Conservation (phyloP, 2,329 filamentous ascomycete genomes). For the Onygenales sp. region DNA sequence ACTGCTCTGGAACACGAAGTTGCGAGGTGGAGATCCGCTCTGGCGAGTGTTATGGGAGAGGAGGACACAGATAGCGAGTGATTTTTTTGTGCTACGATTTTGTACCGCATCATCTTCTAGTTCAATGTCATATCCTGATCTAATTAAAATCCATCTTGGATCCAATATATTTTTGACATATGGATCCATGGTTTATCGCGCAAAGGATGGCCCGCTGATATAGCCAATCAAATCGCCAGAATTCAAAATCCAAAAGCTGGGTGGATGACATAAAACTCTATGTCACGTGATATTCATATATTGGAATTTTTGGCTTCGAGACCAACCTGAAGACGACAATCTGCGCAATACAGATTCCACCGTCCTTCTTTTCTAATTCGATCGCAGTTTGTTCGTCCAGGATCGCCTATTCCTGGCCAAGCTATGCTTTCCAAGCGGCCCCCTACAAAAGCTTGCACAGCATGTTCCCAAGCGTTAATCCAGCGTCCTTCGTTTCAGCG, state of each 20-base stretch:
- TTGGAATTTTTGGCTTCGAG: background rate
- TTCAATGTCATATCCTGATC: background rate
- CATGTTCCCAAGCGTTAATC: constrained; percentile 20
- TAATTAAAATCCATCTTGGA: background rate
- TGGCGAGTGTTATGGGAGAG: constrained; percentile 69
- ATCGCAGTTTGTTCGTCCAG: background rate
- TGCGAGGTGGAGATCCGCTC: constrained; percentile 57
- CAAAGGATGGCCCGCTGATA: too few relatives aligned
- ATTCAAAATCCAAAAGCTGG: too few relatives aligned
- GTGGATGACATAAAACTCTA: background rate
- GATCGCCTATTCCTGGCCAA: background rate
- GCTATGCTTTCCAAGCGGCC: constrained; percentile 27
- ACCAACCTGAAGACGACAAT: background rate
- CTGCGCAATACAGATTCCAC: background rate
- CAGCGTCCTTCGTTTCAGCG: constrained; percentile 14
- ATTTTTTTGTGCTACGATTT: background rate
- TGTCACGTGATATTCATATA: background rate
- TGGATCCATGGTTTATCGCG: too few relatives aligned
- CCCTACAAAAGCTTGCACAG: constrained; percentile 19
- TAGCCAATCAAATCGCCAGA: too few relatives aligned
- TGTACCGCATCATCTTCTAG: constrained; percentile 1
- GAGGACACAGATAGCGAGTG: constrained; percentile 35
- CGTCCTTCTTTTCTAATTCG: background rate
- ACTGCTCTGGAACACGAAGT: constrained; percentile 67
- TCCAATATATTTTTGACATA: background rate